Percentiles rank a stretch among this genome's conserved stretches.
phyloP scores from a whole-genome alignment of 2,329 filamentous ascomycete genomes.

The Botrytis cinerea region DNA sequence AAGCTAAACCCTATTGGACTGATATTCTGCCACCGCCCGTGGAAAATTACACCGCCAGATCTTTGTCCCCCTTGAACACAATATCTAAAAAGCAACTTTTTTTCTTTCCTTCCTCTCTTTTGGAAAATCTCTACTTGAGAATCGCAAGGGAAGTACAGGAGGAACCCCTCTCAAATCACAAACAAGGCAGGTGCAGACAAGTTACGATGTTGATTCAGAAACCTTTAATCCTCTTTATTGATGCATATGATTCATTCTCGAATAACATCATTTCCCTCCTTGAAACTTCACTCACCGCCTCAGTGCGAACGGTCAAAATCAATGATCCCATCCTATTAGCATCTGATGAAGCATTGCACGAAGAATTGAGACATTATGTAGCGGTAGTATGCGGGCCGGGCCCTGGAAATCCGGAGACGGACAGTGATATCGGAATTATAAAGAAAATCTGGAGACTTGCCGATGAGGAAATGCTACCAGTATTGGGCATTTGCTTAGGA shows the following conservation, averaged over 20 bases:
- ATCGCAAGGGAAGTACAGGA: conserved; percentile 2
- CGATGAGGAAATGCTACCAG: conserved; percentile 64
- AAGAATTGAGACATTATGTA: conserved; percentile 64
- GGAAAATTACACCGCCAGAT: conserved; percentile 19
- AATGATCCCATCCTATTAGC: conserved; percentile 56
- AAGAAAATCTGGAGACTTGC: conserved; percentile 69
- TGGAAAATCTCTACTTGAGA: conserved; percentile 1
- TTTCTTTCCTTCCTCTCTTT: background rate
- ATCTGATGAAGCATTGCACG: conserved; percentile 49
- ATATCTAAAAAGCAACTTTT: background rate
- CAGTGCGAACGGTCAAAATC: conserved; percentile 72
- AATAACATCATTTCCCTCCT: conserved; percentile 90
- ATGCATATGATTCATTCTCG: conserved; percentile 95
- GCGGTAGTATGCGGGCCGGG: conserved; percentile 90
- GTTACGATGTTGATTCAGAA: conserved; percentile 38
- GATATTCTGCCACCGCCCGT: conserved; percentile 11
- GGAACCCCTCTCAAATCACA: background rate
- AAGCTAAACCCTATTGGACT: background rate
- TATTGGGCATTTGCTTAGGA: conserved; percentile 75
- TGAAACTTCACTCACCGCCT: conserved; percentile 64
- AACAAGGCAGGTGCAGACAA: conserved; percentile 2
- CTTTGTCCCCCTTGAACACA: conserved; percentile 17
- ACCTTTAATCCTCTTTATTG: conserved; percentile 74
- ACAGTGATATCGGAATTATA: conserved; percentile 82
- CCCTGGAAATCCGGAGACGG: conserved; percentile 74